A percentile compares a stretch with the other conserved stretches of the same genome.
These are phyloP conservation scores for Phytophthora ohioensis DNA, from an alignment of 352 stramenopile genomes.

Conservation along the genomic window DNA sequence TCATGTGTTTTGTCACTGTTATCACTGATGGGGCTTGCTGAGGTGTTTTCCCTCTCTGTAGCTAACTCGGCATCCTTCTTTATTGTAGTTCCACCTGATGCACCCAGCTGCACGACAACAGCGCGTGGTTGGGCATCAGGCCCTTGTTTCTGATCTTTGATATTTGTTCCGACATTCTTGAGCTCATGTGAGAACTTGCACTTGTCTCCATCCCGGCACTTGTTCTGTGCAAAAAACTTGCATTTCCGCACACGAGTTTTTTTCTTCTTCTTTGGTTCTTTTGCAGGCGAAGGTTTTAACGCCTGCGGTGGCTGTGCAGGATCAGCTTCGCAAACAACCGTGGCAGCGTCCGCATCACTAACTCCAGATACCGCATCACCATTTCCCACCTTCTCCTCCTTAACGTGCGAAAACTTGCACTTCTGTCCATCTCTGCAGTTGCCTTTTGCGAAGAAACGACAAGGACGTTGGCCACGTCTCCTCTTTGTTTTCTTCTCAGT, in stretches of 20 bases:
- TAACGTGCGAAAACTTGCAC: conserved; percentile 60
- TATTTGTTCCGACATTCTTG: conserved; percentile 22
- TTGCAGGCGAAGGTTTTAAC: background rate
- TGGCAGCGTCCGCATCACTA: background rate
- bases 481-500: conserved; percentile 34
- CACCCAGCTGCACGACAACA: conserved; percentile 33
- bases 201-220: conserved; percentile 59
- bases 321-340: conserved; percentile 32
- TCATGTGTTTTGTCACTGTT: background rate
- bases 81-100: background rate
- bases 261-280: conserved; percentile 33
- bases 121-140: background rate
- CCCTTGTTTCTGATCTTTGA: conserved; percentile 7
- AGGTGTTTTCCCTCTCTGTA: background rate
- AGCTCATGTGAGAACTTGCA: conserved; percentile 70
- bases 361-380: conserved; percentile 7
- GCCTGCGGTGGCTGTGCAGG: conserved; percentile 11
- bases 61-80: background rate
- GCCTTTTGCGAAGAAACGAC: conserved; percentile 62
- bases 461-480: conserved; percentile 40
- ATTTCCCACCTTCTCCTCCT: conserved; percentile 29
- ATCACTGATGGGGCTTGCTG: conserved; percentile 1
- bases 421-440: conserved; percentile 62
- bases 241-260: conserved; percentile 44
- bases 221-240: conserved; percentile 63